Base-by-base conservation (phyloP, 306 rosid species). In the Cercis canadensis region DNA sequence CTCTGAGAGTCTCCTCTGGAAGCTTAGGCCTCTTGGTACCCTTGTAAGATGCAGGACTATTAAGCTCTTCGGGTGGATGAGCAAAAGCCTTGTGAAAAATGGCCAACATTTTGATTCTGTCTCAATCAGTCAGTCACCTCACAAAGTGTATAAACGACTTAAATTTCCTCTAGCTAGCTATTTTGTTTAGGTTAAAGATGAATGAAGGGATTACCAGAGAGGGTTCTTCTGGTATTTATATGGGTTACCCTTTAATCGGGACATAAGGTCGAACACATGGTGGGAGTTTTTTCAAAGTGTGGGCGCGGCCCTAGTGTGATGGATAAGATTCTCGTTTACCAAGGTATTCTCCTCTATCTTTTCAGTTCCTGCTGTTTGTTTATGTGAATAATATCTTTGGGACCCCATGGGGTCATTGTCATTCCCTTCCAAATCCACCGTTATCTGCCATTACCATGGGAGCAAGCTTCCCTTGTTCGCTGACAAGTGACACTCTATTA, bases 61-160 rank as follows among this genome's bases (percentile, higher is more conserved):
- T 82, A 0, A 94, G 91, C 84, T 94, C 99, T 34, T 91, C 97
- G 0, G 99, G 99, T 43, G 99, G 99, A 74, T 94, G 75, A 63
- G 96, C 96, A 82, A 83, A 91, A 52, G 97, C 88, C 65, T 91
- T 75, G 76, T 94, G 99, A 17, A 94, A 94, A 72, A 94, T 91
- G 14, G 95, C 97, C 71, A 94, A 82, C 99, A 94, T 94, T 16
- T 69, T 79, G 34, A 24, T 46, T 47, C 16, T 57, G 11, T 37
- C 16, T 29, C 61, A 71, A 34, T 59, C 50, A 24, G 2, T 24
- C 29, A 24, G 29, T 3, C n/a, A n/a, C n/a, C n/a, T n/a, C n/a
- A n/a, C n/a, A n/a, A n/a, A n/a, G 29, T 3, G 29, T 24, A 24
- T 1, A 24, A 24, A 24, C 29, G 29, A 24, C 29, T 24, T 24